Evolutionary conservation across 2,329 filamentous ascomycete species (phyloP).

Genomic region (Didymella exigua): DNA sequence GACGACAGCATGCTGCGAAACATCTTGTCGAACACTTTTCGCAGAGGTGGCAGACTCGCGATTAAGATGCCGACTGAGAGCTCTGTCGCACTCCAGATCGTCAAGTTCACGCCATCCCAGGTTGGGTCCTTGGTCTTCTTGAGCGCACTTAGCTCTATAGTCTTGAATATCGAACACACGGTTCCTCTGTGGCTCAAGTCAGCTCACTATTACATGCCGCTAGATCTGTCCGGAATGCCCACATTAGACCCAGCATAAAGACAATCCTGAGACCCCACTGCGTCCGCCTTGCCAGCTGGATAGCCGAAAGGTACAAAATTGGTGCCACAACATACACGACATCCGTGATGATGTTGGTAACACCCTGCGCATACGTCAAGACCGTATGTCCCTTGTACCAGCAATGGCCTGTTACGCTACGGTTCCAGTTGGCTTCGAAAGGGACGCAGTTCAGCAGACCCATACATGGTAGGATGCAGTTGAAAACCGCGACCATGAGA

Average conservation of each 20-base stretch:
- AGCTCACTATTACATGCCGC: background rate
- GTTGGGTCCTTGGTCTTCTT: slow-evolving; percentile 31
- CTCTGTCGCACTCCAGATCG: slow-evolving; percentile 32
- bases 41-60: slow-evolving; percentile 32
- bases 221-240: slow-evolving; percentile 1
- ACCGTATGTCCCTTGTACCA: slow-evolving; percentile 24
- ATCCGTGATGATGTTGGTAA: slow-evolving; percentile 37
- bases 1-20: slow-evolving; percentile 25
- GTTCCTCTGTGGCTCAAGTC: slow-evolving; percentile 22
- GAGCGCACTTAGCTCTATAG: slow-evolving; percentile 27
- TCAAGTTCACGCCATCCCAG: slow-evolving; percentile 32
- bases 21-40: slow-evolving; percentile 34
- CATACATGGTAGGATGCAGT: slow-evolving; percentile 28
- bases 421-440: slow-evolving; percentile 40
- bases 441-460: slow-evolving; percentile 29
- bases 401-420: slow-evolving; percentile 24
- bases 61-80: slow-evolving; percentile 34
- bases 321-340: slow-evolving; percentile 36
- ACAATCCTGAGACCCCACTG: slow-evolving; percentile 35
- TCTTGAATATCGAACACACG: slow-evolving; percentile 33
- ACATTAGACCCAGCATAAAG: slow-evolving; percentile 37
- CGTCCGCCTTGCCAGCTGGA: slow-evolving; percentile 33
- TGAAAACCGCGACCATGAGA: slow-evolving; percentile 32
- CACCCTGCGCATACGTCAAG: slow-evolving; percentile 27
- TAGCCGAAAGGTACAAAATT: slow-evolving; percentile 31